Percentiles rank a stretch among this genome's conserved stretches.
These are phyloP conservation scores for Coemansia sp. DNA, from an alignment of 192 early-diverging fungal genomes.

Conservation along the genomic window DNA sequence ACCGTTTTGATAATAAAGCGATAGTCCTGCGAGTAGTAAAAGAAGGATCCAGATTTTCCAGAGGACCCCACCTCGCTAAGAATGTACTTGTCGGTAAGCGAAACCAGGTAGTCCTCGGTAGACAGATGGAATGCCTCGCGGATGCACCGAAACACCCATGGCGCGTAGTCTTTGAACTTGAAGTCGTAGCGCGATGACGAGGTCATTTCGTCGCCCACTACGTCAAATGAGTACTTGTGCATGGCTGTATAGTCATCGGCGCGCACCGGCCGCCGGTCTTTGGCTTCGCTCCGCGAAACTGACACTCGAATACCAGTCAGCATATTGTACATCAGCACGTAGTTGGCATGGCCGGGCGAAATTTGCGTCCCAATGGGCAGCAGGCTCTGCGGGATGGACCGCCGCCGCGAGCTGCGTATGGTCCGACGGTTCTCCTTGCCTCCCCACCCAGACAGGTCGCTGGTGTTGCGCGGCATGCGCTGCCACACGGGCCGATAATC, in stretches of 20 bases:
- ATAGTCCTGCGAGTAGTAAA: slow-evolving; percentile 98
- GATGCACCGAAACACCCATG: slow-evolving; percentile 92
- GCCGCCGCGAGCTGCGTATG: slow-evolving; percentile 36
- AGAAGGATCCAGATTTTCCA: slow-evolving; percentile 95
- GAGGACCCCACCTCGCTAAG: slow-evolving; percentile 91
- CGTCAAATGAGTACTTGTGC: slow-evolving; percentile 96
- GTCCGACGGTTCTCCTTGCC: slow-evolving; percentile 34
- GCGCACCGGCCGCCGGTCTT: slow-evolving; percentile 67
- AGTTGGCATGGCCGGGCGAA: slow-evolving; percentile 92
- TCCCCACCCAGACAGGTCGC: slow-evolving; percentile 33
- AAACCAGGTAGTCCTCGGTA: slow-evolving; percentile 89
- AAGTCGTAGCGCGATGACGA: slow-evolving; percentile 94
- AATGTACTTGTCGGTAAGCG: slow-evolving; percentile 94
- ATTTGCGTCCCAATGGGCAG: slow-evolving; percentile 74
- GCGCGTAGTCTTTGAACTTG: slow-evolving; percentile 99
- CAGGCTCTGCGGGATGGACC: slow-evolving; percentile 26
- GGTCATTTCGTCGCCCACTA: slow-evolving; percentile 93
- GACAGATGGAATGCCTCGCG: slow-evolving; percentile 86
- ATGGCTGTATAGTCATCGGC: slow-evolving; percentile 80
- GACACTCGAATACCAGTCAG: slow-evolving; percentile 92
- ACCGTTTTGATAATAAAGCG: slow-evolving; percentile 99
- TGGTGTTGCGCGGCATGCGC: slow-evolving; percentile 42
- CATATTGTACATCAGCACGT: slow-evolving; percentile 98
- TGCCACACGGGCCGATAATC: slow-evolving; percentile 12
- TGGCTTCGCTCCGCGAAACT: slow-evolving; percentile 83